Evolutionary conservation across 257 asterid genomes (phyloP), one percentile per base, ranked within the genome.

Genomic region (Solanum paucissectum): DNA sequence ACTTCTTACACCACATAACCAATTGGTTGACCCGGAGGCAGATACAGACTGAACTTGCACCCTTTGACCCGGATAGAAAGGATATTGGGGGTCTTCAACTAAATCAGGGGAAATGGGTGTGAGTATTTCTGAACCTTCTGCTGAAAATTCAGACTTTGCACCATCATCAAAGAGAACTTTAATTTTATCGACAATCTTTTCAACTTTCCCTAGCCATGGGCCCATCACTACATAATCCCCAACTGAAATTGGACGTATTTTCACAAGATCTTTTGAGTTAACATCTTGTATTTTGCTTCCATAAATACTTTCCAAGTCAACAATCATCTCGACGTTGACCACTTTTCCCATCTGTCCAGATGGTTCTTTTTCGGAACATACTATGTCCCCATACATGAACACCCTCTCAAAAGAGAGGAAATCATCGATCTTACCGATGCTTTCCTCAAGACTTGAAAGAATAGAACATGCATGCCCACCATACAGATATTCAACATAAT

Each of bases 161-260:
- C 99, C 99, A 21, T 96, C 98, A 25, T 96, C 98, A 55, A 94
- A 94, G 87, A 94, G 88, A 60, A 97, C 79, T 37, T 90, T 91
- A 75, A 97, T 73, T 49, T 88, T 79, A 85, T 97, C 99, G n/a
- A 92, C 87, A 32, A 93, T 90, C 66, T 93, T 94, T 62, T 93
- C 98, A 9, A 94, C 95, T 93, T 94, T 96, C 84, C 99, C 99
- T 29, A 95, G 91, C 98, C 99, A 96, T 60, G 96, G 89, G 25
- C 95, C 98, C n/a, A 18, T 87, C 25, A 93, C 90, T 38, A 95
- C 99, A 72, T 87, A 90, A 88, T 97, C 98, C 40, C 94, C 96
- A 34, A 92, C 91, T 9, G 96, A 92, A 73, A 94, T 83, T 2
- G 95, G 89, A 62, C 94, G 95, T n/a, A 96, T 74, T 87, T 89